These are phyloP conservation scores for Colletotrichum chlorophyti DNA, from an alignment of 2,329 filamentous ascomycete species.

Conservation along the genomic window DNA sequence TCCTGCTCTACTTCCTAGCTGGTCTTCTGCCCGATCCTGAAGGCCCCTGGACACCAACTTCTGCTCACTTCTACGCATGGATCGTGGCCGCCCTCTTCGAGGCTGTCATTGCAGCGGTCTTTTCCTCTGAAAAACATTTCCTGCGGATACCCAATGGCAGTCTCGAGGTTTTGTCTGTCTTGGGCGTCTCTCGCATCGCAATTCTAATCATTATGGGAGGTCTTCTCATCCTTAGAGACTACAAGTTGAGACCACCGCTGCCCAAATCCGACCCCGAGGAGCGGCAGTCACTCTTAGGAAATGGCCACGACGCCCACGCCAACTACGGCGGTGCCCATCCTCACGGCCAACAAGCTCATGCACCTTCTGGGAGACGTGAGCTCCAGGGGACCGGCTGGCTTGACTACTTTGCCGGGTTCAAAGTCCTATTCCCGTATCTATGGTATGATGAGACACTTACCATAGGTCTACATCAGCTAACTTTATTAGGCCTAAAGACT, in stretches of 20 bases:
- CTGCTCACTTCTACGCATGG: constrained; percentile 46
- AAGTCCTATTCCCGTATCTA: constrained; percentile 52
- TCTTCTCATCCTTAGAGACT: constrained; percentile 38
- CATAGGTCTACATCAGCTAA: constrained; percentile 12
- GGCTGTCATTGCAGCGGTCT: constrained; percentile 42
- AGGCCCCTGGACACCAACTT: constrained; percentile 48
- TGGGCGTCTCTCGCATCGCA: constrained; percentile 41
- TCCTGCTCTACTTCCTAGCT: constrained; percentile 48
- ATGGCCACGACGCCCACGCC: constrained; percentile 39
- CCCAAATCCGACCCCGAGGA: constrained; percentile 42
- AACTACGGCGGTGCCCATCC: constrained; percentile 37
- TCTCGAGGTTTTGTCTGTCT: constrained; percentile 37
- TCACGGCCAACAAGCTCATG: background rate
- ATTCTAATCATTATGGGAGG: constrained; percentile 43
- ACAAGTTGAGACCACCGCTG: constrained; percentile 34
- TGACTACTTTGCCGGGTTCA: constrained; percentile 53
- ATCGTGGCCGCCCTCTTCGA: constrained; percentile 42
- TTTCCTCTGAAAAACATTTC: constrained; percentile 36
- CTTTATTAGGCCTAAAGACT: constrained; percentile 47
- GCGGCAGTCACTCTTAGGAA: constrained; percentile 46
- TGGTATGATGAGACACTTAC: constrained; percentile 38
- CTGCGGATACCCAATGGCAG: constrained; percentile 38
- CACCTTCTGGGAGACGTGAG: constrained; percentile 34
- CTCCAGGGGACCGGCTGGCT: constrained; percentile 48
- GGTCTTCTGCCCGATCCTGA: constrained; percentile 51